phyloP scores from a whole-genome alignment of 768 basidiomycete genomes.

The Psilocybe azurescens region DNA sequence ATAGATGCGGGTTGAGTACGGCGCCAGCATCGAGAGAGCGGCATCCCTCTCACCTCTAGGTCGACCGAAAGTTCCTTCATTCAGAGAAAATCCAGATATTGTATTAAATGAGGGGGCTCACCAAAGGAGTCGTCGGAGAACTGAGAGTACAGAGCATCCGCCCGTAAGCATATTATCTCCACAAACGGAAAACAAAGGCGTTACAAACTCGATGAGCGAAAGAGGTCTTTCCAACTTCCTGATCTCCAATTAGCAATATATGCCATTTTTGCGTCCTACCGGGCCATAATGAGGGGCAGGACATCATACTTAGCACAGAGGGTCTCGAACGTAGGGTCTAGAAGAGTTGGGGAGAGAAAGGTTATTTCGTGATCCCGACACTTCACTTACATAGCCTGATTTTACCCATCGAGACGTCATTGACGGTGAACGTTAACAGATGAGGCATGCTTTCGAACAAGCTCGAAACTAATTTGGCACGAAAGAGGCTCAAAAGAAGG shows the following conservation, averaged over 20 bases:
- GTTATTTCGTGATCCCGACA: constrained; percentile 6
- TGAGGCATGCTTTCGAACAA: neutral
- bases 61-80: neutral
- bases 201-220: constrained; percentile 30
- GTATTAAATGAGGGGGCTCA: constrained; percentile 3
- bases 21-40: neutral
- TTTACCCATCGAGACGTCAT: constrained; percentile 1
- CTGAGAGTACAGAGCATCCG: constrained; percentile 13
- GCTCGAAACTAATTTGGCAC: neutral
- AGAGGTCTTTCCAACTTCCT: constrained; percentile 35
- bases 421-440: neutral
- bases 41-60: constrained; percentile 1
- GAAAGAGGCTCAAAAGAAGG: neutral
- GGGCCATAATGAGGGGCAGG: constrained; percentile 21
- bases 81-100: neutral
- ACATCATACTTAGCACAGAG: constrained; percentile 11
- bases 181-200: neutral
- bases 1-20: neutral
- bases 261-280: constrained; percentile 24
- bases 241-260: constrained; percentile 31
- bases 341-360: neutral
- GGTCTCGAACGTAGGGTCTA: constrained; percentile 14
- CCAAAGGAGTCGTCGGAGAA: constrained; percentile 26
- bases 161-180: neutral
- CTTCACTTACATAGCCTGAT: constrained; percentile 6